Evolutionary conservation across 1,284 basidiomycete species (phyloP).

Genomic region (Heterobasidion irregulare): DNA sequence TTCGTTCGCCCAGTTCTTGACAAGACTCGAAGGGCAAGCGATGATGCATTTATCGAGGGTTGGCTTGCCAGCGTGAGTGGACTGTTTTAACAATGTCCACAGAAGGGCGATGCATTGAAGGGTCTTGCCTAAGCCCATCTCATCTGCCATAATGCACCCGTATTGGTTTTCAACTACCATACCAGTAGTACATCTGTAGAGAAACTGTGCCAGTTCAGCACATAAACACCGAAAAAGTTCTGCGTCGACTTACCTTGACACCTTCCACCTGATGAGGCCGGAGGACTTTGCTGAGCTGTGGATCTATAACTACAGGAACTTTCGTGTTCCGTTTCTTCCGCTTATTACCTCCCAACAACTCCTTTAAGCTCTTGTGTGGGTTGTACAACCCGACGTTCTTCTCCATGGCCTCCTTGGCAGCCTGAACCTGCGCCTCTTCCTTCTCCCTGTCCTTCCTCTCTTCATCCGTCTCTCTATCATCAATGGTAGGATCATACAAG

Average conservation of each 20-base stretch:
- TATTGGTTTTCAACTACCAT: constrained; percentile 89
- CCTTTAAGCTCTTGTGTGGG: constrained; percentile 88
- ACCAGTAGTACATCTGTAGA: constrained; percentile 93
- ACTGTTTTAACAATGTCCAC: constrained; percentile 97
- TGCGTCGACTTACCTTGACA: constrained; percentile 68
- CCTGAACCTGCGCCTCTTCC: constrained; percentile 59
- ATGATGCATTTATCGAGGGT: constrained; percentile 98
- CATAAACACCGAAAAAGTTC: constrained; percentile 2
- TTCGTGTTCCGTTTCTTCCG: constrained; percentile 67
- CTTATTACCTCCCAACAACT: constrained; percentile 71
- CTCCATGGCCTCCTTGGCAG: constrained; percentile 56
- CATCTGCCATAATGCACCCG: constrained; percentile 98
- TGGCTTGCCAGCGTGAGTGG: constrained; percentile 77
- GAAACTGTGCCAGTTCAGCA: constrained; percentile 48
- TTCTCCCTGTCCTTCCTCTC: constrained; percentile 65
- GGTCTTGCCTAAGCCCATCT: constrained; percentile 97
- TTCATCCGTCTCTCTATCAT: constrained; percentile 84
- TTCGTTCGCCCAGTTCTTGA: constrained; percentile 99
- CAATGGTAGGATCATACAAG: constrained; percentile 93
- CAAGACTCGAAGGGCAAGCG: constrained; percentile 93
- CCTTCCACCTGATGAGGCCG: constrained; percentile 98
- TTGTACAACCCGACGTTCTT: constrained; percentile 69
- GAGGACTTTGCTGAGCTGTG: constrained; percentile 77
- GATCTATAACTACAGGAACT: constrained; percentile 96
- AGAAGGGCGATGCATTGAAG: constrained; percentile 95